A percentile compares a stretch with the other conserved stretches of the same genome.
Conservation (phyloP, 768 basidiomycete genomes). For the Suillus luteus region DNA sequence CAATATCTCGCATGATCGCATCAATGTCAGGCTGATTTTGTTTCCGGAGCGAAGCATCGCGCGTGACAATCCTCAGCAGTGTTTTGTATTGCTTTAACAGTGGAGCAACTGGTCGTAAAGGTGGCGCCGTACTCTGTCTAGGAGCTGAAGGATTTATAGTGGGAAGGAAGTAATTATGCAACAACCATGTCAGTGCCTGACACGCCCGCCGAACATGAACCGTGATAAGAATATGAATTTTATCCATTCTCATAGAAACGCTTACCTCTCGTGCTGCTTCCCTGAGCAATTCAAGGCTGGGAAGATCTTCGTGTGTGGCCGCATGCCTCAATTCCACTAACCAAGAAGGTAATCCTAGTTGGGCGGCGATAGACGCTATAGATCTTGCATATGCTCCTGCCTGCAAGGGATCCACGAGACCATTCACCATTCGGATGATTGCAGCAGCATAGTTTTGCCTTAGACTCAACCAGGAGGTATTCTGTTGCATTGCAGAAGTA, state of each 20-base stretch:
- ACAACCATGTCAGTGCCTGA: slow-evolving; percentile 82
- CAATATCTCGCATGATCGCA: slow-evolving; percentile 58
- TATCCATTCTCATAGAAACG: slow-evolving; percentile 19
- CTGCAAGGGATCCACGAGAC: slow-evolving; percentile 93
- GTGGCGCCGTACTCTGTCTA: slow-evolving; percentile 30
- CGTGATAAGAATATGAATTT: slow-evolving; percentile 14
- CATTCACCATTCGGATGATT: slow-evolving; percentile 89
- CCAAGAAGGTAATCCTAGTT: slow-evolving; percentile 85
- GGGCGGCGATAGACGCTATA: slow-evolving; percentile 84
- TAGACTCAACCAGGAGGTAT: slow-evolving; percentile 46
- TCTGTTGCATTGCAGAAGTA: slow-evolving; percentile 21
- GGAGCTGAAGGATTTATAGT: slow-evolving; percentile 58
- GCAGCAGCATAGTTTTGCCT: slow-evolving; percentile 82
- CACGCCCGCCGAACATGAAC: slow-evolving; percentile 3
- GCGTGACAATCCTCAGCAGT: slow-evolving; percentile 58
- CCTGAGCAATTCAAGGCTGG: slow-evolving; percentile 76
- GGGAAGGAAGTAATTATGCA: slow-evolving; percentile 83
- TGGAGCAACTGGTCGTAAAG: slow-evolving; percentile 62
- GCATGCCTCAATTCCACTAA: slow-evolving; percentile 93
- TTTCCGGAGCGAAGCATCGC: slow-evolving; percentile 63
- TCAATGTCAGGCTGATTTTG: slow-evolving; percentile 53
- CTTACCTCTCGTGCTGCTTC: slow-evolving; percentile 73
- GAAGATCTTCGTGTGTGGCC: slow-evolving; percentile 94
- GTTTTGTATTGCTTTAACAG: slow-evolving; percentile 74
- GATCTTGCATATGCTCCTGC: slow-evolving; percentile 86